Evolutionary conservation across 495 filamentous ascomycete genomes (phyloP), one percentile per base, ranked within the genome.

Genomic region (Aspergillus coremiiformis): DNA sequence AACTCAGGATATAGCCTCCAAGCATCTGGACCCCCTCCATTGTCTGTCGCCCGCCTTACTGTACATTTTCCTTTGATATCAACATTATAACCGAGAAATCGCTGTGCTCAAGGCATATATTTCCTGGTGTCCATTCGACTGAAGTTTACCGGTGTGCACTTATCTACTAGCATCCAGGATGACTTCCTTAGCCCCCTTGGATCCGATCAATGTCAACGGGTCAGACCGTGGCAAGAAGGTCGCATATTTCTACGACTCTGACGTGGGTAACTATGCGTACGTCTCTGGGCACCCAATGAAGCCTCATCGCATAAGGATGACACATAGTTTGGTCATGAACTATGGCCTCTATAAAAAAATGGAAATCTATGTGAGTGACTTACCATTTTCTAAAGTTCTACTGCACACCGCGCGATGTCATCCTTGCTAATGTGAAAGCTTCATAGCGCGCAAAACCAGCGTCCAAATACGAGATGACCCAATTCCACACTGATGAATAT

Each of bases 231-330:
- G 78, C 66, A 92, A 90, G 65, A 84, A 86, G 54, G 86, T 95
- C 42, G 91, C 91, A 23, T 95, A 96, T 71, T 96, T 96, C 74
- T 96, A 96, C 79, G 91, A 96, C 67, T 91, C 87, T 0, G 91
- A 96, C 74, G 90, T 96, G 64, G 91, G 91, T 51, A 96, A 95
- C 66, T 89, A 96, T 76, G 93, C 93, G 65, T 99, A 99, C 66
- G 88, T 95, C 54, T 90, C 93, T 17, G 93, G 93, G 22, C 93
- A 99, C 74, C 93, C 93, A 15, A 99, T 99, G 93, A 99, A 99
- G 75, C 93, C 93, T 14, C 93, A 98, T 74, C 84, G 93, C 41
- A 97, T 99, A 69, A 83, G 93, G 57, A 85, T 99, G 79, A 89
- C 93, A 35, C 93, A 99, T 74, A 90, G 85, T 58, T 69, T 99